Percentiles rank a stretch among this genome's conserved stretches.
Conservation (phyloP, 768 basidiomycete species). For the Crassisporium funariophilum region DNA sequence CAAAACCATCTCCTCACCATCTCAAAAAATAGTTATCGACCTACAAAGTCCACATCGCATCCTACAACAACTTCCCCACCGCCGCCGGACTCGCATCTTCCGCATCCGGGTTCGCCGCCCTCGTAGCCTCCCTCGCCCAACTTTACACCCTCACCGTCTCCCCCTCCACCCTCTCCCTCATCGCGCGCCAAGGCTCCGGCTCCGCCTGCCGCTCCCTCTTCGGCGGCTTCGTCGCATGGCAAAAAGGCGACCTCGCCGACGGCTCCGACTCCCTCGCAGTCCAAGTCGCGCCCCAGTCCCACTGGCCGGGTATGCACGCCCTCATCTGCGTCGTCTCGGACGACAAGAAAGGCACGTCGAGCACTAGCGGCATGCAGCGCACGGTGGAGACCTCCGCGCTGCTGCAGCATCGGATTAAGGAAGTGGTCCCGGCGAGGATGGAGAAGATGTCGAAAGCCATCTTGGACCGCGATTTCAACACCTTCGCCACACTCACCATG, state of each 20-base stretch:
- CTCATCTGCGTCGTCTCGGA: slow-evolving; percentile 97
- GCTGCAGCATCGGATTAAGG: slow-evolving; percentile 83
- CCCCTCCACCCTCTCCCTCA: slow-evolving; percentile 83
- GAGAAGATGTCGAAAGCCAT: slow-evolving; percentile 80
- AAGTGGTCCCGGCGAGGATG: slow-evolving; percentile 91
- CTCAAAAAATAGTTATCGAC: slow-evolving; percentile 60
- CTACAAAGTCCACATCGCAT: slow-evolving; percentile 84
- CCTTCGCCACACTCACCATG: slow-evolving; percentile 93
- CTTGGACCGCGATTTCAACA: slow-evolving; percentile 74
- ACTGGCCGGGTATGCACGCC: slow-evolving; percentile 97
- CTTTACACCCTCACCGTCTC: slow-evolving; percentile 82
- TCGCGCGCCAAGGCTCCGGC: slow-evolving; percentile 96
- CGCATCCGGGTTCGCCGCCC: slow-evolving; percentile 95
- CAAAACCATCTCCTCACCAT: slow-evolving; percentile 1
- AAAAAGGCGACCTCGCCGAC: slow-evolving; percentile 64
- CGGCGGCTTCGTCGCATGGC: slow-evolving; percentile 97
- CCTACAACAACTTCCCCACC: slow-evolving; percentile 98
- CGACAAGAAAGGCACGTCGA: slow-evolving; percentile 94
- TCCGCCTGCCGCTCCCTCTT: slow-evolving; percentile 98
- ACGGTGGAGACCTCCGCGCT: slow-evolving; percentile 91
- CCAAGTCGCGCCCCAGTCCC: slow-evolving; percentile 77
- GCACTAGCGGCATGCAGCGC: slow-evolving; percentile 96
- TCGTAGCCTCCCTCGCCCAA: slow-evolving; percentile 84
- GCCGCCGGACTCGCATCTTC: slow-evolving; percentile 98
- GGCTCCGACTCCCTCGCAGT: slow-evolving; percentile 89